Evolutionary conservation across 2,329 filamentous ascomycete species (phyloP).

Genomic region (Fonsecaea monophora): DNA sequence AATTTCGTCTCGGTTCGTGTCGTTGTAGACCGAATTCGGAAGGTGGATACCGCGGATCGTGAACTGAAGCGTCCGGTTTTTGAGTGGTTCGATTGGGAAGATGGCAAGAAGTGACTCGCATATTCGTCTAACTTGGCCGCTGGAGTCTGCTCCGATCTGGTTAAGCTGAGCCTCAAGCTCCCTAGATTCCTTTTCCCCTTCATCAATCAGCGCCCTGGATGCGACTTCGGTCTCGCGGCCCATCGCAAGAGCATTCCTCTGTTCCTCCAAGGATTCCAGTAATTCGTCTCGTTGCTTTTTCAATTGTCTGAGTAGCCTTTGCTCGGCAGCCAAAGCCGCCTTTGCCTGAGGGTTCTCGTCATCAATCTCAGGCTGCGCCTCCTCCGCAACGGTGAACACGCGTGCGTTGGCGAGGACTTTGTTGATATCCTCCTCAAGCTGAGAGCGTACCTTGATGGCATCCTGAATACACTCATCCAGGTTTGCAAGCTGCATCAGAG

Average conservation of each 20-base stretch:
- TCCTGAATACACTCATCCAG: constrained; percentile 92
- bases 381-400: constrained; percentile 47
- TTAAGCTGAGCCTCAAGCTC: constrained; percentile 25
- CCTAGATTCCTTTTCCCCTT: constrained; percentile 20
- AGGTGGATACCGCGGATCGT: constrained; percentile 79
- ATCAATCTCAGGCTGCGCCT: constrained; percentile 47
- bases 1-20: constrained; percentile 71
- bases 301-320: constrained; percentile 39
- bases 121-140: constrained; percentile 85
- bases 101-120: constrained; percentile 81
- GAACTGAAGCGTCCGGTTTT: constrained; percentile 73
- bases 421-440: constrained; percentile 80
- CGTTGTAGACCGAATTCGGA: constrained; percentile 79
- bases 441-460: constrained; percentile 76
- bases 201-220: constrained; percentile 16
- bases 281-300: constrained; percentile 50
- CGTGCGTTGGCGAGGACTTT: constrained; percentile 30
- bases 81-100: constrained; percentile 77
- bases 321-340: constrained; percentile 33
- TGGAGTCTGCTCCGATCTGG: constrained; percentile 65
- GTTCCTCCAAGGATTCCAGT: constrained; percentile 49
- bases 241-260: constrained; percentile 29
- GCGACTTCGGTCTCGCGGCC: constrained; percentile 26
- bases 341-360: constrained; percentile 42
- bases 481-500: constrained; percentile 85